These are phyloP conservation scores for Uronychia binucleata DNA, from an alignment of 73 alveolate species.

Conservation along the genomic window DNA sequence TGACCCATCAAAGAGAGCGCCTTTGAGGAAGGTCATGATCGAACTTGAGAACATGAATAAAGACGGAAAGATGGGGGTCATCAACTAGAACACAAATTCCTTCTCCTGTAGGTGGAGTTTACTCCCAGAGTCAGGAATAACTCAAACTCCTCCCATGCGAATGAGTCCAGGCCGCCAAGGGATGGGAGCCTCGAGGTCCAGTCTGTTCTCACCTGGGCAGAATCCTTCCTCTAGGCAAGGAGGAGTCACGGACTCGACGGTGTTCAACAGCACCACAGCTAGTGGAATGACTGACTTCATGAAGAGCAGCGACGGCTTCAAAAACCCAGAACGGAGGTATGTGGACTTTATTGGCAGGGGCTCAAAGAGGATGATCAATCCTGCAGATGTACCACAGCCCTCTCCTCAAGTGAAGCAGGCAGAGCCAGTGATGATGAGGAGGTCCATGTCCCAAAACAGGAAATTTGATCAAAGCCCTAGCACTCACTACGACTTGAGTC, in stretches of 20 bases:
- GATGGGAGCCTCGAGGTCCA: neutral
- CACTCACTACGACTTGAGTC: neutral
- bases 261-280: neutral
- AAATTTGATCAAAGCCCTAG: neutral
- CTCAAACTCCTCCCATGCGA: slow-evolving; percentile 2
- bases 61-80: slow-evolving; percentile 16
- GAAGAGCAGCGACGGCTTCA: slow-evolving; percentile 26
- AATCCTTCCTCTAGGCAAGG: neutral
- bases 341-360: neutral
- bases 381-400: neutral
- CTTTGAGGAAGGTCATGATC: slow-evolving; percentile 32
- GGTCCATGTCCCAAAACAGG: neutral
- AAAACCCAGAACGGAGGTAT: neutral
- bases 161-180: neutral
- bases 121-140: neutral
- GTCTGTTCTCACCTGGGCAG: neutral
- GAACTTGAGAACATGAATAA: slow-evolving; percentile 19
- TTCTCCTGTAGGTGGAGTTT: neutral
- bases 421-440: neutral
- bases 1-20: slow-evolving; percentile 27
- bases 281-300: neutral
- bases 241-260: neutral
- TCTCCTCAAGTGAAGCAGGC: neutral
- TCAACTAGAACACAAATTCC: neutral
- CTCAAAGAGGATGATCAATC: slow-evolving; percentile 10